Conservation (phyloP, 2,329 filamentous ascomycete genomes). For the Aureobasidium zeae region DNA sequence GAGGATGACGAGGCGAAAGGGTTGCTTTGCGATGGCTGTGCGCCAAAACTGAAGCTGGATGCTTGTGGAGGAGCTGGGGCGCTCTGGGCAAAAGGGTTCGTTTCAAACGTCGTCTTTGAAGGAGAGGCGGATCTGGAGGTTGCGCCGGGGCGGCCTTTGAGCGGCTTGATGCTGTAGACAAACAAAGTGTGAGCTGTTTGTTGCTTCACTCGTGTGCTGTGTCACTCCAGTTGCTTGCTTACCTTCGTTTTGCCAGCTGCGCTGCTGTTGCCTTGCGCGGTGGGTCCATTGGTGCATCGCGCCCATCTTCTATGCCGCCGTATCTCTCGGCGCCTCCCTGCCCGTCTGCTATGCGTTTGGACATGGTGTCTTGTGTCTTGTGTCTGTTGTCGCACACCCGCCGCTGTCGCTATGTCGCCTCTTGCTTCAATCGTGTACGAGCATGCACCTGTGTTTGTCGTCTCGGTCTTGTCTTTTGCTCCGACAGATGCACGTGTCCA, state of each 20-base stretch:
- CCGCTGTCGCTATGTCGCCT: neutral
- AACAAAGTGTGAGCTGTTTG: neutral
- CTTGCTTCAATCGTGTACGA: neutral
- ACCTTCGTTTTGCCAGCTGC: slow-evolving; percentile 19
- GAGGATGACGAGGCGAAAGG: slow-evolving; percentile 3
- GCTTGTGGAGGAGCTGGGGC: slow-evolving; percentile 2
- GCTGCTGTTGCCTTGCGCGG: slow-evolving; percentile 19
- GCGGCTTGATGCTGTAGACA: slow-evolving; percentile 14
- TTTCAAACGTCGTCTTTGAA: neutral
- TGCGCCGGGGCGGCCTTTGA: slow-evolving; percentile 5
- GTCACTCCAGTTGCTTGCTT: too few species aligned
- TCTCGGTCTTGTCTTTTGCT: slow-evolving; percentile 6
- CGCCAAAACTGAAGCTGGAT: slow-evolving; percentile 10
- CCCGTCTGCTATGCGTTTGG: slow-evolving; percentile 17
- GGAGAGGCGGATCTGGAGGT: slow-evolving; percentile 6
- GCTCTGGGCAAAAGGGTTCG: slow-evolving; percentile 11
- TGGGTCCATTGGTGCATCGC: slow-evolving; percentile 15
- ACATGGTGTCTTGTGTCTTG: slow-evolving; percentile 12
- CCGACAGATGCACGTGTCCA: too few species aligned
- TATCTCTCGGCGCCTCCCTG: slow-evolving; percentile 18
- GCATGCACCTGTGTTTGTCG: slow-evolving; percentile 1
- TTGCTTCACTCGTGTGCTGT: neutral
- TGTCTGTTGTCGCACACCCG: neutral
- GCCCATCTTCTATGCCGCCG: slow-evolving; percentile 9
- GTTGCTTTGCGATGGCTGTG: neutral